These are phyloP conservation scores for Scheffersomyces spartinae DNA, from an alignment of 805 yeast species.

Conservation along the genomic window DNA sequence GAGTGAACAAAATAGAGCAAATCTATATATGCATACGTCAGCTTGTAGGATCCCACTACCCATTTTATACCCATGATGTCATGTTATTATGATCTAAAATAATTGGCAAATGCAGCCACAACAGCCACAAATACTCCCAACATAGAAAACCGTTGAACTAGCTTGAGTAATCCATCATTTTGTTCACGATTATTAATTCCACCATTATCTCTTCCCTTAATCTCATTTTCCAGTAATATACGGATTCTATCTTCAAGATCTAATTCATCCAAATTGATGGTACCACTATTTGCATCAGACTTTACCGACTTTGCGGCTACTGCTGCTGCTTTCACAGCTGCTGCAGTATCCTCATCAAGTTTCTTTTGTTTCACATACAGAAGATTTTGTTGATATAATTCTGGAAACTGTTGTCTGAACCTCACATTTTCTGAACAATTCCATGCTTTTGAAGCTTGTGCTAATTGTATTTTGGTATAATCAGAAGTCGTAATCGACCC, in stretches of 20 bases:
- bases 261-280: constrained; percentile 25
- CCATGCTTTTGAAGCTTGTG: constrained; percentile 49
- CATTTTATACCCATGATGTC: background rate
- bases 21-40: too few relatives aligned
- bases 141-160: background rate
- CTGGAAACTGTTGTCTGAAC: constrained; percentile 60
- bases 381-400: constrained; percentile 41
- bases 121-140: background rate
- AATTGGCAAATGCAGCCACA: background rate
- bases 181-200: background rate
- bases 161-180: background rate
- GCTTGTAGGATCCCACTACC: too few relatives aligned
- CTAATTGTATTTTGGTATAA: constrained; percentile 41
- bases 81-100: background rate
- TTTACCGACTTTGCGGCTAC: constrained; percentile 10
- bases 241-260: constrained; percentile 65
- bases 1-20: too few relatives aligned
- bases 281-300: constrained; percentile 14
- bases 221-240: constrained; percentile 5
- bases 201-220: background rate
- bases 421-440: constrained; percentile 43
- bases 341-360: constrained; percentile 4
- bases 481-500: constrained; percentile 68
- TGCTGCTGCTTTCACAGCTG: constrained; percentile 3
- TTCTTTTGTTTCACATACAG: constrained; percentile 11